Conservation (phyloP, 768 basidiomycete species). For the Mycena vitilis region DNA sequence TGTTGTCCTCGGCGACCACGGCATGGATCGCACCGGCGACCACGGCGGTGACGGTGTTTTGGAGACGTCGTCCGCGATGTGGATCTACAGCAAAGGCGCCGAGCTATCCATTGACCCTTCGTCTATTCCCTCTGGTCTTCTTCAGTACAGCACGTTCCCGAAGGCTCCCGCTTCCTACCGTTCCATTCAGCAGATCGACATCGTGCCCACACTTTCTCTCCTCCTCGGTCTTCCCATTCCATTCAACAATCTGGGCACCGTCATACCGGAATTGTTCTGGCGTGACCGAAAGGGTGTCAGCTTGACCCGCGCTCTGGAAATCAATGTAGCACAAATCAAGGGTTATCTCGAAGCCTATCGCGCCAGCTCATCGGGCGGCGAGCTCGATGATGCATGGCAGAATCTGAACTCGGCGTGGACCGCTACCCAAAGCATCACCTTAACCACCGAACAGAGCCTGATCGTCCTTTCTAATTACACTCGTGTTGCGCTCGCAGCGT, state of each 20-base stretch:
- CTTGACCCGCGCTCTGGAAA: slow-evolving; percentile 69
- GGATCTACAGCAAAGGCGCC: slow-evolving; percentile 90
- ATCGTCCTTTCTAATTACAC: slow-evolving; percentile 64
- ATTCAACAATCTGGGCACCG: slow-evolving; percentile 91
- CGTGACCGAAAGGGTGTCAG: slow-evolving; percentile 52
- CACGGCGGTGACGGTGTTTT: slow-evolving; percentile 92
- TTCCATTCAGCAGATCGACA: slow-evolving; percentile 90
- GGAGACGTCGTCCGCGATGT: slow-evolving; percentile 88
- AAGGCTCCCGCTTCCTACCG: slow-evolving; percentile 66
- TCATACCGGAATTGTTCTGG: slow-evolving; percentile 94
- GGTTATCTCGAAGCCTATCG: slow-evolving; percentile 84
- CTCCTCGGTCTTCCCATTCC: slow-evolving; percentile 94
- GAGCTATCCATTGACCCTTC: slow-evolving; percentile 53
- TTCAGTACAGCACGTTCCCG: slow-evolving; percentile 71
- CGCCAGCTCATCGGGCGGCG: slow-evolving; percentile 72
- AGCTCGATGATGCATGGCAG: slow-evolving; percentile 76
- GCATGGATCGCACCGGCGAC: slow-evolving; percentile 95
- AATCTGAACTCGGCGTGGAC: slow-evolving; percentile 61
- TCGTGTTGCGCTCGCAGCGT: slow-evolving; percentile 71
- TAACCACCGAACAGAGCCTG: slow-evolving; percentile 46
- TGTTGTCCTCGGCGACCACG: slow-evolving; percentile 94
- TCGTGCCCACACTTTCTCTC: slow-evolving; percentile 89
- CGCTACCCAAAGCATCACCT: slow-evolving; percentile 40
- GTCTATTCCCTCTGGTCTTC: slow-evolving; percentile 59
- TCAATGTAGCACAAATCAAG: slow-evolving; percentile 82